Evolutionary conservation across 306 rosid species (phyloP), one percentile per base, ranked within the genome.

Genomic region (Castanopsis chinensis): DNA sequence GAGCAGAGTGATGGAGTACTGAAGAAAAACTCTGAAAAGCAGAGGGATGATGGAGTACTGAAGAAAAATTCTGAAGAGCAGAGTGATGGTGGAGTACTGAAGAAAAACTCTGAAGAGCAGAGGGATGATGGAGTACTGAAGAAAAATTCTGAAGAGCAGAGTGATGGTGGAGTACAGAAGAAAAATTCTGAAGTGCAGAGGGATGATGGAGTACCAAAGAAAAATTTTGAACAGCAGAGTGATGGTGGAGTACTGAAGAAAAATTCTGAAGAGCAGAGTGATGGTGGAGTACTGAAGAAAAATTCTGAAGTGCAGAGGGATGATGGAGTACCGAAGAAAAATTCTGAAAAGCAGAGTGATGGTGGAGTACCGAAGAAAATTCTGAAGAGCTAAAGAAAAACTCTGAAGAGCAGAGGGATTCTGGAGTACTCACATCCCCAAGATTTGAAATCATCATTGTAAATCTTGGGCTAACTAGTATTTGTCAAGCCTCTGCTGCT

Each of bases 311-410:
- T 78, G 64, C 84, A 21, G 72, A 78, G 72, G 60, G 83, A 71
- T 25, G 87, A 88, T 84, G 97, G 97, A 78, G 97, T 91, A 43
- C 91, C 90, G 27, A 1, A 25, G 27, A 25, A 25, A 25, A 25
- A 25, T 25, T 25, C 27, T 25, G 0, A 37, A 37, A 0, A 80
- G 64, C 84, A 21, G 72, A 78, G 72, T 56, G 83, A 71, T 30
- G 87, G 87, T 84, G 97, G 97, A 78, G 97, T 92, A 43, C 91
- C 90, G n/a, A n/a, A n/a, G n/a, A n/a, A n/a, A n/a, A n/a, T n/a
- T n/a, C n/a, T n/a, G n/a, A n/a, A n/a, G n/a, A n/a, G n/a, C n/a
- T n/a, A n/a, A n/a, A n/a, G n/a, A n/a, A n/a, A n/a, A n/a, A n/a
- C n/a, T n/a, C n/a, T n/a, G 0, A 37, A 37, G 0, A 80, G 64